Base-by-base conservation (phyloP, 2,329 filamentous ascomycete genomes). In the Exophiala calicioides region DNA sequence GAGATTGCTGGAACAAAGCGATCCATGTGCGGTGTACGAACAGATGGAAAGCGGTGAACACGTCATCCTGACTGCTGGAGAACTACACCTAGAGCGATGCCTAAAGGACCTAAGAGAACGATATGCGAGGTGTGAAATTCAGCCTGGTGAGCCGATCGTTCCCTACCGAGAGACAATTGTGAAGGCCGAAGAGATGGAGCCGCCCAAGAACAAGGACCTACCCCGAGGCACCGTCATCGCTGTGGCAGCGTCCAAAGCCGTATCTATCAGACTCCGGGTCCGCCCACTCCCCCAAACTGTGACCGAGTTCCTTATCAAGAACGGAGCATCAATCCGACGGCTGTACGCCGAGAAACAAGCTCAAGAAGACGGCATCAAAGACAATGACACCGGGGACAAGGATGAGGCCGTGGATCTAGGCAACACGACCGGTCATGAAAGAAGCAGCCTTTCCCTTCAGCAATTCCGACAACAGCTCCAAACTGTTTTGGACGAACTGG, bases 11-110 rank as follows among this genome's bases (percentile, higher is more conserved):
- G 90, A 95, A 23, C 90, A 96, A 63, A 94, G 90, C 60, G 93
- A 98, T 61, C 91, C 93, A 0, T 97, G 93, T 61, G 93, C 91
- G 10, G 85, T 95, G 65, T 98, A 98, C 60, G 90, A 97, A 65
- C 88, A 95, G 39, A 85, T 97, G 41, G 80, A 85, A 46, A 96
- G 85, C 58, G 93, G 93, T 46, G 93, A 98, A 69, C 93, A 98
- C 66, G 93, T 98, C 31, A 81, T 98, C 16, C 69, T 95, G 27
- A 97, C 93, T 1, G 93, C 93, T 4, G 93, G 93, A 43, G 93
- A 98, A 67, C 65, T 98, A 57, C 93, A 98, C 70, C 76, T 98
- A 3, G 93, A 98, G 68, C 78, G 93, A 46, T 98, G 93, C 64
- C 68, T 98, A 49, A 95, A 93, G 42, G 93, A 98, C 71, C 75